phyloP scores from a whole-genome alignment of 495 filamentous ascomycete genomes.

The Podospora didyma region DNA sequence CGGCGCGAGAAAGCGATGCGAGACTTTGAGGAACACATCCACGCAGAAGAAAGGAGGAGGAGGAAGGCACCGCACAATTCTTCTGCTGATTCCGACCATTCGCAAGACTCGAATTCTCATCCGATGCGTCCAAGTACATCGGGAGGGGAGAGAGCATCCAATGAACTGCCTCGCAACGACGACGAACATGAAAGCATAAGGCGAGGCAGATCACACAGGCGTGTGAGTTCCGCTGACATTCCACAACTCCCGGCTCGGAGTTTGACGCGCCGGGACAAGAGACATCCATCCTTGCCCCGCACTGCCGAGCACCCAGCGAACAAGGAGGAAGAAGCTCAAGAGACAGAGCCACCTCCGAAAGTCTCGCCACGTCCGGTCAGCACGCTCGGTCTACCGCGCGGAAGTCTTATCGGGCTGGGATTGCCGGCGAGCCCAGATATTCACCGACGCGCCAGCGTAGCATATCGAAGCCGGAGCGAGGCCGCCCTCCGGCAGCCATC shows the following conservation, averaged over 20 bases:
- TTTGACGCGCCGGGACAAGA: not conserved
- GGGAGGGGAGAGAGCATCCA: not conserved
- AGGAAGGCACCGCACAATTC: not conserved
- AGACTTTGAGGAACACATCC: not conserved
- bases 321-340: not conserved
- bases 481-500: not conserved
- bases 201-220: not conserved
- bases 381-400: not conserved
- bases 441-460: slow-evolving; percentile 8
- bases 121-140: not conserved
- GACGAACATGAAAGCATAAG: not conserved
- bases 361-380: not conserved
- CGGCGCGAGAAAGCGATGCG: not conserved
- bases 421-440: slow-evolving; percentile 23
- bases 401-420: slow-evolving; percentile 1
- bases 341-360: not conserved
- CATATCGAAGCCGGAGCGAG: slow-evolving; percentile 13
- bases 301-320: not conserved
- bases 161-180: too few relatives aligned
- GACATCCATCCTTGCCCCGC: not conserved
- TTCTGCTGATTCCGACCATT: not conserved
- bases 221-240: not conserved
- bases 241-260: not conserved
- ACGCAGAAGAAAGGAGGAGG: not conserved
- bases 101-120: not conserved